Base-by-base conservation (phyloP, 805 yeast species). In the Saturnispora galanensis region DNA sequence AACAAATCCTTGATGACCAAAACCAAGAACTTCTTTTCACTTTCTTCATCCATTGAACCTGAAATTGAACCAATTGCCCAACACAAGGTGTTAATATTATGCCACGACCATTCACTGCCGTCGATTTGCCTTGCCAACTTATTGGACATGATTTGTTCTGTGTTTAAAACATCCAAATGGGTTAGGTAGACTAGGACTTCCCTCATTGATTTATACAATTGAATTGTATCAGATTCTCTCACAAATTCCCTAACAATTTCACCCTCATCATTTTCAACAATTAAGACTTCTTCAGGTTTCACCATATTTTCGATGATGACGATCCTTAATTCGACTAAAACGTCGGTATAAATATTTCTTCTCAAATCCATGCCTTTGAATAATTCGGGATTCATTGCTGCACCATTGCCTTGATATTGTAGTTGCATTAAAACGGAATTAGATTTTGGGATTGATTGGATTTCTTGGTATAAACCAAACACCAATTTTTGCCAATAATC, bases 21-120 rank as follows among this genome's bases (percentile, higher is more conserved):
- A 35, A 93, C 97, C 52, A 93, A 73, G 61, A 93, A 93, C 56
- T 93, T 76, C 67, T 89, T 93, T 62, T 93, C 99, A 77, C 90
- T 84, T 54, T 88, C 96, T 67, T 93, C 97, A 60, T 85, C 88
- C 98, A 93, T 93, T 1, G 98, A 85, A 60, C 98, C 97, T 3
- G 97, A 87, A 48, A 93, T 93, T 12, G 97, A 90, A 50, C 99
- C 99, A 63, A 93, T 93, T 10, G 99, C 99, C 99, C 99, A 93
- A 70, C 97, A 93, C 52, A 93, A 68, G 3, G 97, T 93, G 64
- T 93, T 93, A 57, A 93, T 83, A 60, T 90, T 90, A 62, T 88
- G 94, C 97, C 98, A 93, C 28, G 97, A 89, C 99, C 99, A 93
- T 68, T 93, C 98, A 45, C 85, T 74, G 37, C 94, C 97, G 64